Percentiles rank a stretch among this genome's conserved stretches.
Conservation (phyloP, 352 stramenopile genomes). For the Phytophthora foliorum region DNA sequence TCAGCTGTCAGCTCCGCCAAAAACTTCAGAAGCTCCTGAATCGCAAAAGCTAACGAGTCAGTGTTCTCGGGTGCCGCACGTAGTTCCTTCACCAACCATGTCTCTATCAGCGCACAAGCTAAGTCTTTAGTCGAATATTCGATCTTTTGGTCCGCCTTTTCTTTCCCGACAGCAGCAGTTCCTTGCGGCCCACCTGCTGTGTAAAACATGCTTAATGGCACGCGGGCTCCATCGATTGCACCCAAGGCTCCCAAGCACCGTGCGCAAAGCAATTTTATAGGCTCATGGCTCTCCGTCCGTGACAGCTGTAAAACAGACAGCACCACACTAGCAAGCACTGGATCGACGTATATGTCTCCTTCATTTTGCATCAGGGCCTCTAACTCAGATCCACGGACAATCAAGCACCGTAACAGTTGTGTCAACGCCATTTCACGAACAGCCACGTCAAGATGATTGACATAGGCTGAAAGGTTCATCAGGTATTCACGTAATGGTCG, state of each 20-base stretch:
- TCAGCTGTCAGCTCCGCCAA: conserved; percentile 77
- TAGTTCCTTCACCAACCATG: conserved; percentile 84
- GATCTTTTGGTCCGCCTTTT: conserved; percentile 50
- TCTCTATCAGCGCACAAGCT: conserved; percentile 85
- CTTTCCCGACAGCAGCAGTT: conserved; percentile 41
- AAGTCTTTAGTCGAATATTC: conserved; percentile 87
- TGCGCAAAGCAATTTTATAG: conserved; percentile 76
- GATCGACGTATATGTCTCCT: conserved; percentile 74
- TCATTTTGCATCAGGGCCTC: conserved; percentile 76
- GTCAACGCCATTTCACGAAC: conserved; percentile 83
- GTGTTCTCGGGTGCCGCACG: conserved; percentile 87
- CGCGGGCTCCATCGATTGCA: conserved; percentile 81
- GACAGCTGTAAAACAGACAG: conserved; percentile 78
- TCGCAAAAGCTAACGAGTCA: conserved; percentile 83
- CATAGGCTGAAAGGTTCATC: conserved; percentile 59
- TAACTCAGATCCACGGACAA: conserved; percentile 69
- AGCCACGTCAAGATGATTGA: conserved; percentile 83
- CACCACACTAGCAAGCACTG: conserved; percentile 62
- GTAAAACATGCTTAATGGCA: conserved; percentile 77
- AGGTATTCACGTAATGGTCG: conserved; percentile 65
- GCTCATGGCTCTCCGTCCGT: conserved; percentile 67
- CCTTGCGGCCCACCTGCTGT: conserved; percentile 38
- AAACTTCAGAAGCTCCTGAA: conserved; percentile 90
- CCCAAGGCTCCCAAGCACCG: conserved; percentile 81
- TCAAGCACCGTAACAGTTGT: conserved; percentile 74